phyloP scores from a whole-genome alignment of 345 rosid species.

The Sisymbrium altissimum region DNA sequence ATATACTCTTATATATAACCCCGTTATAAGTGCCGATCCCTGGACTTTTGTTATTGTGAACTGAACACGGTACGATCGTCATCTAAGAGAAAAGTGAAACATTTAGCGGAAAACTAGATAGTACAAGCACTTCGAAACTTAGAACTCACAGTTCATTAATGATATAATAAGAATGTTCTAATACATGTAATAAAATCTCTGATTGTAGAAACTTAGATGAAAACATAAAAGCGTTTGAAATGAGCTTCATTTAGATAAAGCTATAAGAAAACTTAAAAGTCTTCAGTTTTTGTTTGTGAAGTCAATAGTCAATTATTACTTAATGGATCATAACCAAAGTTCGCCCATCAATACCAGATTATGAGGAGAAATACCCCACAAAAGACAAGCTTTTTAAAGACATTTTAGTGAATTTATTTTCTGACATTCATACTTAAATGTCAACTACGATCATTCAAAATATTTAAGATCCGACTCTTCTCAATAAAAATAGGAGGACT shows the following conservation, averaged over 20 bases:
- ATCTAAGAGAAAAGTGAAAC: too few relatives aligned
- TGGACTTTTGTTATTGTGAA: too few relatives aligned
- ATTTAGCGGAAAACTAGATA: too few relatives aligned
- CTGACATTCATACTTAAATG: background rate
- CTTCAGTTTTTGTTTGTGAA: slow-evolving; percentile 1
- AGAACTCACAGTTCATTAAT: background rate
- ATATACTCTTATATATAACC: too few relatives aligned
- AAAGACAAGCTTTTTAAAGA: background rate
- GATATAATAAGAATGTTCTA: background rate
- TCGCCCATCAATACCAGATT: background rate
- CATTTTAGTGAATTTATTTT: background rate
- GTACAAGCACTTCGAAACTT: too few relatives aligned
- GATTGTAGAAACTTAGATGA: background rate
- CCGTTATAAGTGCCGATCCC: too few relatives aligned
- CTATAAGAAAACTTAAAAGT: background rate
- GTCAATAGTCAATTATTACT: background rate
- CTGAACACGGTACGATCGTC: too few relatives aligned
- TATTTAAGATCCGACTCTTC: background rate
- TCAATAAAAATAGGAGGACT: background rate
- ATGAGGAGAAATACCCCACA: background rate
- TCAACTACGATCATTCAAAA: background rate
- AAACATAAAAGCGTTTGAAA: background rate
- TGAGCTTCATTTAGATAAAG: background rate
- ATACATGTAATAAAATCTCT: background rate
- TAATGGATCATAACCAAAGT: background rate